Conservation (phyloP, 176 grass and related monocot species). For the Musa schizocarpa region DNA sequence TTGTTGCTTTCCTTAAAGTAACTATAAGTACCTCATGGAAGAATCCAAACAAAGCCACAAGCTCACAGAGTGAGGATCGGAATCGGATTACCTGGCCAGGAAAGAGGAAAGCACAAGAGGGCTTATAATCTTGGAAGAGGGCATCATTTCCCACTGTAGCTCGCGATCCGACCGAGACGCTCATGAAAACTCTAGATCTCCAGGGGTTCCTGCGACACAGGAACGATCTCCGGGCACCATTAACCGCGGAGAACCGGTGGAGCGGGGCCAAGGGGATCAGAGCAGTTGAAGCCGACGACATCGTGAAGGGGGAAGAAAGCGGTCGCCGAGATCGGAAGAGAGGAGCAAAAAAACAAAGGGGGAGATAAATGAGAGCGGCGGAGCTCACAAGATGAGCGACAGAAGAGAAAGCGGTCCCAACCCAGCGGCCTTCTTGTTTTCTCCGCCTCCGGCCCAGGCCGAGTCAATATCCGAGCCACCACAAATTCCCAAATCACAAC, state of each 20-base stretch:
- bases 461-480: neutral
- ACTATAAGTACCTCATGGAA: neutral
- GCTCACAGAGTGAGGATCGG: neutral
- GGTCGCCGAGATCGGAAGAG: neutral
- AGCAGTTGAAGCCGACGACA: constrained; percentile 57
- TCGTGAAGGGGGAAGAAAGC: neutral
- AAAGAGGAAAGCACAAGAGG: constrained; percentile 75
- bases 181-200: constrained; percentile 56
- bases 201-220: constrained; percentile 9
- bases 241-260: constrained; percentile 13
- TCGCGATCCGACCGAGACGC: constrained; percentile 47
- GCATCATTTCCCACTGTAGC: constrained; percentile 35
- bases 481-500: neutral
- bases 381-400: constrained; percentile 22
- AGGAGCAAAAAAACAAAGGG: neutral
- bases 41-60: neutral
- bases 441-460: neutral
- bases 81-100: constrained; percentile 63
- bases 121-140: constrained; percentile 75
- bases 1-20: neutral
- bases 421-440: neutral
- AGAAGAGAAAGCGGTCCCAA: neutral
- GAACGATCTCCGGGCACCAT: constrained; percentile 25
- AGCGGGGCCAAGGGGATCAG: constrained; percentile 48
- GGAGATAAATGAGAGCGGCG: constrained; percentile 20